These are phyloP conservation scores for Polytolypa hystricis DNA, from an alignment of 2,329 filamentous ascomycete species.

Conservation along the genomic window DNA sequence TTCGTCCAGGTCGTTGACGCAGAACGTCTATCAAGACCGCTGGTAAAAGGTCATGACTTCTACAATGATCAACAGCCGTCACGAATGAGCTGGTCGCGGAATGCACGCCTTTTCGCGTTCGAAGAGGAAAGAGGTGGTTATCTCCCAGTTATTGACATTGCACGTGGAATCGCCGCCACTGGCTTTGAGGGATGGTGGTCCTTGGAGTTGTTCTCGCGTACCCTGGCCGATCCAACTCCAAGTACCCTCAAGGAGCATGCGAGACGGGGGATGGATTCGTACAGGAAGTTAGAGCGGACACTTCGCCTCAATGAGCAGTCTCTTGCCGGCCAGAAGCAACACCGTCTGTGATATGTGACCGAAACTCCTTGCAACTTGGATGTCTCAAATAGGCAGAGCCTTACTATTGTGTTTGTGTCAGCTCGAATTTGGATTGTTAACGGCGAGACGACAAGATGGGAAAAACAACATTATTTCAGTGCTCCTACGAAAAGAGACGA, in stretches of 20 bases:
- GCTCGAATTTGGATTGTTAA: no score
- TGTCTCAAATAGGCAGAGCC: no score
- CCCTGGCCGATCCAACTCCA: conserved; percentile 43
- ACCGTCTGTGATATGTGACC: no score
- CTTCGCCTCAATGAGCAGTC: no score
- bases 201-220: conserved; percentile 57
- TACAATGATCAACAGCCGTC: conserved; percentile 47
- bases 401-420: no score
- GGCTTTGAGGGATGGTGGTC: conserved; percentile 61
- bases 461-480: no score
- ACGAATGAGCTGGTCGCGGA: conserved; percentile 69
- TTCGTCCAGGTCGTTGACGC: conserved; percentile 70
- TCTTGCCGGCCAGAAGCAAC: no score
- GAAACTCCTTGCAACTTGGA: no score
- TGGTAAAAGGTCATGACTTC: conserved; percentile 47
- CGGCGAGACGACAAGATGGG: no score
- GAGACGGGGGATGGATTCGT: conserved; percentile 38
- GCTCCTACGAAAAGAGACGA: no score
- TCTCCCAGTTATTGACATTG: conserved; percentile 53
- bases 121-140: conserved; percentile 53
- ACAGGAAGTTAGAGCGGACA: no score
- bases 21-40: conserved; percentile 48
- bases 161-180: conserved; percentile 50
- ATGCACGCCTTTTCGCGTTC: conserved; percentile 60
- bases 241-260: conserved; percentile 47